Evolutionary conservation across 257 asterid species (phyloP).

Genomic region (Jaltomata sinuosa): DNA sequence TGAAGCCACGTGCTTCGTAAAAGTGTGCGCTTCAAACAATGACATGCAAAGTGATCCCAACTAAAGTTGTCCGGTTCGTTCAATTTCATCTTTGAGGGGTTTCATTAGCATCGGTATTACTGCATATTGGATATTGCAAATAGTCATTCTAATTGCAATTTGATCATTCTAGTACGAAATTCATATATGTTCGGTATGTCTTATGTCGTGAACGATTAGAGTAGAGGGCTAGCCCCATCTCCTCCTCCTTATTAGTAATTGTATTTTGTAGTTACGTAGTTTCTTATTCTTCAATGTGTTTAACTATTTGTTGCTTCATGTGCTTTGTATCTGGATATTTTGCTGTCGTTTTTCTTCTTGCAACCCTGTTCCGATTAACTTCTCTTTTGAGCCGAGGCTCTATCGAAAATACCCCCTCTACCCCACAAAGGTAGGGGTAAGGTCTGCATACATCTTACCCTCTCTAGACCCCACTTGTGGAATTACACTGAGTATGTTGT

Average conservation of each 20-base stretch:
- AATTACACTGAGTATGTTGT: neutral
- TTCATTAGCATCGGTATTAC: neutral
- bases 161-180: neutral
- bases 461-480: neutral
- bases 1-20: neutral
- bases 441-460: neutral
- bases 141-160: neutral
- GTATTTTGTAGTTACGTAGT: neutral
- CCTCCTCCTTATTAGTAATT: neutral
- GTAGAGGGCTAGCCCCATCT: neutral
- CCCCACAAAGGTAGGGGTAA: too few species aligned
- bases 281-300: neutral
- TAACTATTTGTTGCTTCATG: neutral
- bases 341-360: neutral
- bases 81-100: neutral
- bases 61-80: neutral
- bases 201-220: neutral
- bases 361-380: neutral
- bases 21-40: neutral
- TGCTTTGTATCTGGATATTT: neutral
- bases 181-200: neutral
- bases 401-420: neutral
- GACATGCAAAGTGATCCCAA: neutral
- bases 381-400: neutral
- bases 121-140: neutral